phyloP scores from a whole-genome alignment of 140 eudicot species.

The Cichorium intybus region DNA sequence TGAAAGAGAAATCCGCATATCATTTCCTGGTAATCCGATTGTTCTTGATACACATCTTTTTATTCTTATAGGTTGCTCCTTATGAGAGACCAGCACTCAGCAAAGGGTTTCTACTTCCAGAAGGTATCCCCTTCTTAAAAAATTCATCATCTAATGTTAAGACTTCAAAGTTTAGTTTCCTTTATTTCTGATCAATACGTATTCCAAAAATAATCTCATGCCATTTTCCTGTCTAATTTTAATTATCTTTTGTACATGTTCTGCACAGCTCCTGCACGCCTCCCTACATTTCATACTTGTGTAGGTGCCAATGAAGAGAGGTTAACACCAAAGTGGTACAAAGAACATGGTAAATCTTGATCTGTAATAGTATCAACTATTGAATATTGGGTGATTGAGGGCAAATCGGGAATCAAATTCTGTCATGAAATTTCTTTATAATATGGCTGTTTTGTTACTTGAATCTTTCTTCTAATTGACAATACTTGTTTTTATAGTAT shows the following conservation, averaged over 20 bases:
- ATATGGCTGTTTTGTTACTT: neutral
- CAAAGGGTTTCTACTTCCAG: slow-evolving; percentile 96
- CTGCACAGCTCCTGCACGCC: slow-evolving; percentile 85
- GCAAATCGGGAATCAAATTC: neutral
- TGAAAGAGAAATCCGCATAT: neutral
- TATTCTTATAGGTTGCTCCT: slow-evolving; percentile 72
- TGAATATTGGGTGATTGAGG: no score
- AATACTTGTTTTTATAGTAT: neutral
- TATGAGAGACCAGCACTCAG: slow-evolving; percentile 99
- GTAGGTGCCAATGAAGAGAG: slow-evolving; percentile 92
- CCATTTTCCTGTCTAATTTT: slow-evolving; percentile 5
- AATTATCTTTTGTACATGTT: slow-evolving; percentile 10
- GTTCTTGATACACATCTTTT: slow-evolving; percentile 7
- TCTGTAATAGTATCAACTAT: neutral
- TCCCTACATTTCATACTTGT: slow-evolving; percentile 95
- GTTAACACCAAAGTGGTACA: slow-evolving; percentile 93
- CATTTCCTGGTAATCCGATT: neutral
- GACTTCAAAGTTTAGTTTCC: neutral
- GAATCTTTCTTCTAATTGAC: neutral
- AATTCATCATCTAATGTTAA: neutral
- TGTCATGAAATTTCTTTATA: neutral
- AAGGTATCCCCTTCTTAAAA: slow-evolving; percentile 49
- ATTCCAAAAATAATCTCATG: neutral
- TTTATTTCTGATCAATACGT: neutral
- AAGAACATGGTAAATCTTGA: slow-evolving; percentile 70